Evolutionary conservation across 2,329 filamentous ascomycete species (phyloP).

Genomic region (Alternaria brassicicola): DNA sequence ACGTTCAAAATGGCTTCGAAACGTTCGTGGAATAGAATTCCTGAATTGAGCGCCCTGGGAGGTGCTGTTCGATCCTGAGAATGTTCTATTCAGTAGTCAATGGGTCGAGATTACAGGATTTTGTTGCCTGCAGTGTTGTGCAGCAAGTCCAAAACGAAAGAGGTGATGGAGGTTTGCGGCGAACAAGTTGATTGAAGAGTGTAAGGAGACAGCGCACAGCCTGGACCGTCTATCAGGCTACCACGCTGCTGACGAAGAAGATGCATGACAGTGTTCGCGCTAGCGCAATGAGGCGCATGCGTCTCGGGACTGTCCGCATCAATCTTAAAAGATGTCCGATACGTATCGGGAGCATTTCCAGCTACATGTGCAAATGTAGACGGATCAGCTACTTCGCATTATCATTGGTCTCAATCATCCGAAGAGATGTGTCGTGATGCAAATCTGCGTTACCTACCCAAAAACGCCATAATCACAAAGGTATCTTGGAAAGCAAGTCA

Average conservation of each 20-base stretch:
- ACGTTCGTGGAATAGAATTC: no score
- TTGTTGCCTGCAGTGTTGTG: background rate
- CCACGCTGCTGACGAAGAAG: background rate
- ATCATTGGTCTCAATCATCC: background rate
- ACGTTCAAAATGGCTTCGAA: no score
- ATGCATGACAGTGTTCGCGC: background rate
- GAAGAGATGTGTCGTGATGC: background rate
- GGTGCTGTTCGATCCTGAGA: background rate
- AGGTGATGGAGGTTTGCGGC: background rate
- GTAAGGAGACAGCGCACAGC: fast-evolving
- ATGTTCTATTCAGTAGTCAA: background rate
- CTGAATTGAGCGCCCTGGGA: no score
- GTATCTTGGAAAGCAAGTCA: constrained; percentile 14
- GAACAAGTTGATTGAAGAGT: background rate
- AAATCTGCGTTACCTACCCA: background rate
- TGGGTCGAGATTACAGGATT: no score
- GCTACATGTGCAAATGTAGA: background rate
- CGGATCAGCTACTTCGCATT: background rate
- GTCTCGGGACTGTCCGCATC: background rate
- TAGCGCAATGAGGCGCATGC: no score
- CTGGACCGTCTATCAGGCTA: background rate
- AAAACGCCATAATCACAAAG: constrained; percentile 7
- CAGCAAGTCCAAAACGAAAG: background rate
- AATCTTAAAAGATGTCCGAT: background rate
- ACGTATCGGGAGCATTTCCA: background rate